Conservation (phyloP, 148 eudicot genomes). For the Drosera capensis region DNA sequence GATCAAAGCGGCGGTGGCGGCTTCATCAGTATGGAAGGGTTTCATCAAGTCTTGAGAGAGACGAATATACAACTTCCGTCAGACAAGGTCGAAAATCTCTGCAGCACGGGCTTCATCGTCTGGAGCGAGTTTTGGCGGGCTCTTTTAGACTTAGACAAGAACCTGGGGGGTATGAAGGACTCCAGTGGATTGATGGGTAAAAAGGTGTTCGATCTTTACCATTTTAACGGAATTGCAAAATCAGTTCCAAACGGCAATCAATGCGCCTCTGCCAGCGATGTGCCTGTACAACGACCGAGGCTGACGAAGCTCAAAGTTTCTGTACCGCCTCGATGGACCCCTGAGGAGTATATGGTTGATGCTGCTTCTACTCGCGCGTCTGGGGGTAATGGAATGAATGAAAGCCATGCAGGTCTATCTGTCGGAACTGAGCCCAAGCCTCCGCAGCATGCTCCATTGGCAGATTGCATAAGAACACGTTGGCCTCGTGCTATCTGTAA, state of each 20-base stretch:
- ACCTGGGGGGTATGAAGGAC: conserved; percentile 73
- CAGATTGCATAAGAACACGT: conserved; percentile 87
- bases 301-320: conserved; percentile 73
- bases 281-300: conserved; percentile 72
- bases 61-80: conserved; percentile 53
- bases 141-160: conserved; percentile 71
- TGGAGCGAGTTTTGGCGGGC: conserved; percentile 96
- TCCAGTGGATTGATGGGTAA: conserved; percentile 81
- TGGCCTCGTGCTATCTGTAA: conserved; percentile 88
- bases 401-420: conserved; percentile 30
- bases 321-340: conserved; percentile 93
- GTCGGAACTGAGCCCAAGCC: conserved; percentile 36
- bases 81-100: conserved; percentile 54
- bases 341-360: conserved; percentile 72
- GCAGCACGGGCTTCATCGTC: conserved; percentile 71
- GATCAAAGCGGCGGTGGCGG: conserved; percentile 99
- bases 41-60: conserved; percentile 59
- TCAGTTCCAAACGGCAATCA: conserved; percentile 53
- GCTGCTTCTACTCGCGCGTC: conserved; percentile 26
- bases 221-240: conserved; percentile 95
- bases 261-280: conserved; percentile 29
- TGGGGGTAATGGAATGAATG: conserved; percentile 14
- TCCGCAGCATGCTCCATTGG: conserved; percentile 80
- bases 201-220: conserved; percentile 80
- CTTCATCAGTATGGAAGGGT: conserved; percentile 75